A percentile compares a stretch with the other conserved stretches of the same genome.
phyloP scores from a whole-genome alignment of 2,329 filamentous ascomycete genomes.

The Ilyonectria robusta region DNA sequence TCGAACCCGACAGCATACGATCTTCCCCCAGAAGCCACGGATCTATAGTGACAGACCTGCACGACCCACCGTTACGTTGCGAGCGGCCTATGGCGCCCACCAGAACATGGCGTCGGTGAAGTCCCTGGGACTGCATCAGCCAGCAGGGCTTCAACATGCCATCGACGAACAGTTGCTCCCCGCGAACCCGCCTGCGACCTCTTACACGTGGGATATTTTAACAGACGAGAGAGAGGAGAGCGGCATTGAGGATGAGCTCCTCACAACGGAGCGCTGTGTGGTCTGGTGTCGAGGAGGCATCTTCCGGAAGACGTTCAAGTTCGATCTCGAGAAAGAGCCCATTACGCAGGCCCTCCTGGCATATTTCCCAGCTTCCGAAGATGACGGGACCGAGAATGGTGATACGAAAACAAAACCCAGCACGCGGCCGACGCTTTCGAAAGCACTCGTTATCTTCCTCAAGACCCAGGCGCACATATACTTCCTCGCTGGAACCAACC shows the following conservation, averaged over 20 bases:
- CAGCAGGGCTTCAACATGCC: constrained; percentile 86
- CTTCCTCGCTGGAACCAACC: constrained; percentile 88
- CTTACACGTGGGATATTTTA: constrained; percentile 82
- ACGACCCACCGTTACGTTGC: constrained; percentile 6
- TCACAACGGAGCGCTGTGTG: constrained; percentile 81
- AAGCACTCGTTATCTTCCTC: constrained; percentile 90
- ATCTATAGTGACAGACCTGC: not conserved
- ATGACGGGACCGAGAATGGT: constrained; percentile 43
- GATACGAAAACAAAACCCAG: constrained; percentile 28
- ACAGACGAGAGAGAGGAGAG: constrained; percentile 57
- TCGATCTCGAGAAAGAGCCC: constrained; percentile 87
- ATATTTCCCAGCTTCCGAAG: constrained; percentile 76
- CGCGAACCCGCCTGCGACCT: constrained; percentile 72
- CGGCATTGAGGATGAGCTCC: constrained; percentile 80
- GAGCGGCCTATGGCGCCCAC: constrained; percentile 52
- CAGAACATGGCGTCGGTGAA: constrained; percentile 86
- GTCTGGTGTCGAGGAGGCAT: constrained; percentile 91
- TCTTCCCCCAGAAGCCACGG: not conserved
- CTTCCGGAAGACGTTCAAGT: constrained; percentile 87
- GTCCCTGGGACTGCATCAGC: constrained; percentile 92
- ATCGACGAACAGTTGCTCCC: constrained; percentile 85
- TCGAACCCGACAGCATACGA: not conserved
- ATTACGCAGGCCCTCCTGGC: constrained; percentile 91
- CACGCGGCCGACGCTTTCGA: constrained; percentile 58
- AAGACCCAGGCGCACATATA: constrained; percentile 95